A percentile compares a stretch with the other conserved stretches of the same genome.
These are phyloP conservation scores for Blastomyces emzantsi DNA, from an alignment of 2,329 filamentous ascomycete genomes.

Conservation along the genomic window DNA sequence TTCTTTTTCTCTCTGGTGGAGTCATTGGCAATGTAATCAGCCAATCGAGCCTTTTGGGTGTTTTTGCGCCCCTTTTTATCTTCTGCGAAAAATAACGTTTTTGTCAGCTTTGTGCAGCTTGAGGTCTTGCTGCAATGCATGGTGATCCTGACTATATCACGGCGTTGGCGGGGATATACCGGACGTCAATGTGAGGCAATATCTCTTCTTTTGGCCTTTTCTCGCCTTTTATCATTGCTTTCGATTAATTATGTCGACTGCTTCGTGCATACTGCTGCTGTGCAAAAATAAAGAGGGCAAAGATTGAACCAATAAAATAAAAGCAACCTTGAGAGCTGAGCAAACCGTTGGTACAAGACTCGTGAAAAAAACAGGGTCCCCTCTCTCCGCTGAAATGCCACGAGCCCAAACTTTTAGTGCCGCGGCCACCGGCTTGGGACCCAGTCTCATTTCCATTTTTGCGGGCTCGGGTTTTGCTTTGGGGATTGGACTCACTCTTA, in stretches of 20 bases:
- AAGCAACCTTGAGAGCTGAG: background rate
- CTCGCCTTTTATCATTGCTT: background rate
- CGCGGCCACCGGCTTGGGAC: background rate
- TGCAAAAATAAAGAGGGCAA: background rate
- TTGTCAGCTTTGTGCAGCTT: slow-evolving; percentile 7
- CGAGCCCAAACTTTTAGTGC: background rate
- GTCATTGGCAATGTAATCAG: background rate
- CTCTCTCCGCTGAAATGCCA: background rate
- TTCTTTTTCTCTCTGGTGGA: background rate
- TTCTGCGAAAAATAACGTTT: background rate
- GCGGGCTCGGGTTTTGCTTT: slow-evolving; percentile 1
- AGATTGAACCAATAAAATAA: background rate
- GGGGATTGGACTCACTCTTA: background rate
- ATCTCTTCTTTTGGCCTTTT: background rate
- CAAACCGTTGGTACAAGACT: background rate
- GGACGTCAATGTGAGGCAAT: background rate
- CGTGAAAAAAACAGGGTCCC: background rate
- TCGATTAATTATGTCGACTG: background rate
- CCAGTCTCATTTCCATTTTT: slow-evolving; percentile 6
- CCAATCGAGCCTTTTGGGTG: background rate
- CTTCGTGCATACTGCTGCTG: background rate
- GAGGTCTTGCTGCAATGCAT: background rate
- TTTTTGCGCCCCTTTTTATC: background rate
- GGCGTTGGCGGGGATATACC: background rate
- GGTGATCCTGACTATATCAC: background rate